Percentiles rank a stretch among this genome's conserved stretches.
Evolutionary conservation across 2,329 filamentous ascomycete genomes (phyloP).

Genomic region (Microcera coccophila): DNA sequence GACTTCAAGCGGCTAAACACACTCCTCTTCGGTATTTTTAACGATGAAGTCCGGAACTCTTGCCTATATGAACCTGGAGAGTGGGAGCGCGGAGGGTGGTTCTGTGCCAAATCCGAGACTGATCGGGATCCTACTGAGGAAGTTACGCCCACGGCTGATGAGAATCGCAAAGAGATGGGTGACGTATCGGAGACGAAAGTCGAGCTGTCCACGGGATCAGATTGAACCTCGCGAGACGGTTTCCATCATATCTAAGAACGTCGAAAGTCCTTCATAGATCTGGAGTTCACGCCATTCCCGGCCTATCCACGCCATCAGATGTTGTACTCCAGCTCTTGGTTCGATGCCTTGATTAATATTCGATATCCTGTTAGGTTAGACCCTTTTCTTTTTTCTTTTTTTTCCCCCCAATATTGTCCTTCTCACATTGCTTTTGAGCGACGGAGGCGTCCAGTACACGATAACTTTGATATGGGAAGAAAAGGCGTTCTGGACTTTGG

Average conservation of each 20-base stretch:
- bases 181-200: no score
- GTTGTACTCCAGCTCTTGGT: no score
- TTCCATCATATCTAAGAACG: no score
- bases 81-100: constrained; percentile 90
- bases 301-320: no score
- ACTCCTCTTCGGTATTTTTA: constrained; percentile 65
- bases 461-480: constrained; percentile 16
- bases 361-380: background rate
- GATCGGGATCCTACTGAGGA: constrained; percentile 19
- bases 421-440: no score
- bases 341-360: no score
- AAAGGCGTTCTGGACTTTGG: constrained; percentile 9
- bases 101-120: constrained; percentile 34
- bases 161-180: constrained; percentile 17
- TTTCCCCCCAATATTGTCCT: no score
- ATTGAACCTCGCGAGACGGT: no score
- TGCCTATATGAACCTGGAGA: constrained; percentile 66
- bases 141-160: constrained; percentile 27
- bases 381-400: background rate
- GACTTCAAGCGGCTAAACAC: constrained; percentile 71
- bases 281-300: no score
- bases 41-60: constrained; percentile 53
- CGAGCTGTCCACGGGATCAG: no score
- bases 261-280: no score
- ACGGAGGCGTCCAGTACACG: constrained; percentile 10